phyloP scores from a whole-genome alignment of 352 stramenopile species.

The Globisporangium sylvaticum region DNA sequence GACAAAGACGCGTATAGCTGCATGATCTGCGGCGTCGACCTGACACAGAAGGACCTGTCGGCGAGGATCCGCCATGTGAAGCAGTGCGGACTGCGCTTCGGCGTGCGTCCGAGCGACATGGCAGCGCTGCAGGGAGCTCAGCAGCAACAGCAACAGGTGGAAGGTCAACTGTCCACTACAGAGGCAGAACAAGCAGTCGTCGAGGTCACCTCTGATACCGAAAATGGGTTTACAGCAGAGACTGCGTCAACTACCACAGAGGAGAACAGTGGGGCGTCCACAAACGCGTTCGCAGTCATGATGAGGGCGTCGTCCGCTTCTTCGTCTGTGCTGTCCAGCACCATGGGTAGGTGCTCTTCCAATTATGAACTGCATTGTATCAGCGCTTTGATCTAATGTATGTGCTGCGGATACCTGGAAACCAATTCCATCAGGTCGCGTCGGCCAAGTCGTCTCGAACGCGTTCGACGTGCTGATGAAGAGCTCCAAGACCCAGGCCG shows the following conservation, averaged over 20 bases:
- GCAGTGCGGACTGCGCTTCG: constrained; percentile 64
- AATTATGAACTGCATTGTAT: not conserved
- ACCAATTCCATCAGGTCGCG: not conserved
- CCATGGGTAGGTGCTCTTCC: constrained; percentile 5
- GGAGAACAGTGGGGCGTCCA: not conserved
- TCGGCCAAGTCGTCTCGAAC: constrained; percentile 32
- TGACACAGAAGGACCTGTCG: constrained; percentile 33
- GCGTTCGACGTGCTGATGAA: constrained; percentile 85
- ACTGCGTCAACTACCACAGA: not conserved
- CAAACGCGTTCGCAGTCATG: constrained; percentile 58
- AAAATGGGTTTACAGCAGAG: constrained; percentile 4
- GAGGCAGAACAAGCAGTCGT: not conserved
- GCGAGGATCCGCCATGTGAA: constrained; percentile 78
- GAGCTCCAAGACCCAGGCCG: constrained; percentile 54
- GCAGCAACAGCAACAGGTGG: not conserved
- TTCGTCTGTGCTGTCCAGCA: not conserved
- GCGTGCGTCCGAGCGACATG: constrained; percentile 50
- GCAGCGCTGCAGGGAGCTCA: constrained; percentile 19
- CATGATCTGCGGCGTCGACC: constrained; percentile 62
- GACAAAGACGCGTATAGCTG: constrained; percentile 32
- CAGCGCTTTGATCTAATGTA: not conserved
- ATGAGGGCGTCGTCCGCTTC: constrained; percentile 38
- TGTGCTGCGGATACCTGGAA: not conserved
- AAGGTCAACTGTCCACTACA: not conserved
- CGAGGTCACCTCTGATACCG: not conserved